A percentile compares a stretch with the other conserved stretches of the same genome.
phyloP scores from a whole-genome alignment of 305 asterid species.

The Solanum chacoense region DNA sequence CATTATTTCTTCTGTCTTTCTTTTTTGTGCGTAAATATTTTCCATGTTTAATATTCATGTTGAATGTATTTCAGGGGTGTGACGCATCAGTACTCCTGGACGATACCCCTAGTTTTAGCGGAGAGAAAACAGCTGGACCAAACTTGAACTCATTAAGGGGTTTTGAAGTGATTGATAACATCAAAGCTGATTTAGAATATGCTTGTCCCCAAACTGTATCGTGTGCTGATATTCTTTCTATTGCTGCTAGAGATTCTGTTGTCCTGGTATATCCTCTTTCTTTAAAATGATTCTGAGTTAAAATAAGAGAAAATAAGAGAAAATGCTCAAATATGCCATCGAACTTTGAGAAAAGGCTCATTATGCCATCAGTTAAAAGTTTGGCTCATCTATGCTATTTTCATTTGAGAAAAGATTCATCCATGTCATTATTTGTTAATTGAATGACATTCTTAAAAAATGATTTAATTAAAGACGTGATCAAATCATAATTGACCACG shows the following conservation, averaged over 20 bases:
- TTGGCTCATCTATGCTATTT: not conserved
- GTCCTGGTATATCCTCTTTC: conserved; percentile 34
- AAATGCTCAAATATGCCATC: not conserved
- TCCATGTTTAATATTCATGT: too few species aligned
- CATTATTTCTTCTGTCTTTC: not conserved
- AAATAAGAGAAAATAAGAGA: not conserved
- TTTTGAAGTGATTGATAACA: conserved; percentile 71
- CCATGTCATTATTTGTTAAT: not conserved
- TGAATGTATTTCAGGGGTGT: conserved; percentile 50
- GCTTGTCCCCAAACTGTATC: conserved; percentile 70
- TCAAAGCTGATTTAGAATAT: conserved; percentile 38
- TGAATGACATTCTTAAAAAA: not conserved
- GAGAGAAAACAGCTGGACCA: conserved; percentile 78
- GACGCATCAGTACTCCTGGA: conserved; percentile 83
- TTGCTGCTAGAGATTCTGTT: conserved; percentile 85
- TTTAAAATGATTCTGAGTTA: not conserved
- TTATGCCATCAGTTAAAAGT: not conserved
- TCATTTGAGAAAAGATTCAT: not conserved
- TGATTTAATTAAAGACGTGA: not conserved
- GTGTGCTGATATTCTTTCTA: conserved; percentile 85
- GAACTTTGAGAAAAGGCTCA: not conserved
- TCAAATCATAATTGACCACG: not conserved
- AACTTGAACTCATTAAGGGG: conserved; percentile 69
- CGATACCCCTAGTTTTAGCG: conserved; percentile 33
- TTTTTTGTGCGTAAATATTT: not conserved